Evolutionary conservation across 164 flowering plant genomes (phyloP).

Genomic region (Santalum album): DNA sequence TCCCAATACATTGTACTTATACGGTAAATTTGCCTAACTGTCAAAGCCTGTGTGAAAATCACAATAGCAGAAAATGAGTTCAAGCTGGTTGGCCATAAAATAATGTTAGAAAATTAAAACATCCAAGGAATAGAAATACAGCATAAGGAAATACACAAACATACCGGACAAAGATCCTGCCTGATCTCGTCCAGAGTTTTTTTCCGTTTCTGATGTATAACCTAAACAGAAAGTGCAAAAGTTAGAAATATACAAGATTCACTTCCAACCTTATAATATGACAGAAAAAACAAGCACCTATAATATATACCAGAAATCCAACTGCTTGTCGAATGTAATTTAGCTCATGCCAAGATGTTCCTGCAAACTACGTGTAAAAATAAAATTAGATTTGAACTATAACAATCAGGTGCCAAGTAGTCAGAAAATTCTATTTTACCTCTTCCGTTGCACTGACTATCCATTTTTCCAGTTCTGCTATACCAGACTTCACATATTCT

Average conservation of each 20-base stretch:
- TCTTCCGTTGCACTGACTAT: constrained; percentile 70
- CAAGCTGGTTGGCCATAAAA: no score
- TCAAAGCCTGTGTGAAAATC: constrained; percentile 49
- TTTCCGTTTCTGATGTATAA: constrained; percentile 94
- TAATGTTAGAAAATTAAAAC: no score
- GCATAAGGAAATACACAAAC: background rate
- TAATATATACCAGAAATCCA: constrained; percentile 82
- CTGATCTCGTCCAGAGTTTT: constrained; percentile 84
- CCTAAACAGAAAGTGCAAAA: constrained; percentile 31
- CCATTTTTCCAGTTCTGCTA: constrained; percentile 93
- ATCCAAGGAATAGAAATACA: no score
- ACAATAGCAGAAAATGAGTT: background rate
- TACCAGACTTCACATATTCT: constrained; percentile 92
- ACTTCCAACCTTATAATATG: background rate
- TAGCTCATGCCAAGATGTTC: constrained; percentile 95
- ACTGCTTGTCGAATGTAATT: constrained; percentile 95
- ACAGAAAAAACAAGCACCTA: background rate
- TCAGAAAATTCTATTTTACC: constrained; percentile 25
- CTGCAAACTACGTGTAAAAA: constrained; percentile 61
- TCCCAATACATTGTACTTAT: constrained; percentile 99
- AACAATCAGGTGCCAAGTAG: no score
- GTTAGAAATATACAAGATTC: background rate
- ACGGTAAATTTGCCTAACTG: constrained; percentile 86
- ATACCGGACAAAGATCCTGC: constrained; percentile 97
- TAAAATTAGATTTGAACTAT: constrained; percentile 13